A percentile compares a stretch with the other conserved stretches of the same genome.
phyloP scores from a whole-genome alignment of 2,329 filamentous ascomycete genomes.

The Claviceps sp. region DNA sequence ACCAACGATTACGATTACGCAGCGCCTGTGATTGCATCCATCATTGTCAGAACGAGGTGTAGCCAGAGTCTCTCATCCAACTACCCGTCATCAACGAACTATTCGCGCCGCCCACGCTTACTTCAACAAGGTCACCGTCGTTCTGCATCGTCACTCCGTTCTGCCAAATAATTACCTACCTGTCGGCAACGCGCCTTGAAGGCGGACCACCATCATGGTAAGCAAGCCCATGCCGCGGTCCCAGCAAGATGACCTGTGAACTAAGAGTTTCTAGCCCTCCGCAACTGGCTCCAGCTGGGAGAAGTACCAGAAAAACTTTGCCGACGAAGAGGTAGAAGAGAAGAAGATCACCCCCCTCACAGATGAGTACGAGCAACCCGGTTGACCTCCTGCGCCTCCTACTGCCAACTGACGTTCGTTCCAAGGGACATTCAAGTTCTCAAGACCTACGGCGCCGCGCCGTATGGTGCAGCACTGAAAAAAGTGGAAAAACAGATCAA shows the following conservation, averaged over 20 bases:
- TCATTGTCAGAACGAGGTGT: neutral
- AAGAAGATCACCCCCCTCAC: slow-evolving; percentile 98
- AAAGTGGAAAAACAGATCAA: slow-evolving; percentile 99
- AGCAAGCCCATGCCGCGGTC: slow-evolving; percentile 9
- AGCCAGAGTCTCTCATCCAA: neutral
- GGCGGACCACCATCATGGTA: slow-evolving; percentile 29
- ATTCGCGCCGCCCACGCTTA: neutral
- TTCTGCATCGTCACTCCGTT: neutral
- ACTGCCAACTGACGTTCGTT: slow-evolving; percentile 12
- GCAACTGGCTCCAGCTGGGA: slow-evolving; percentile 93
- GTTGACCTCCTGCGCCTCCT: neutral
- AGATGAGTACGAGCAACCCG: slow-evolving; percentile 63
- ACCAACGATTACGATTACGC: slow-evolving; percentile 18
- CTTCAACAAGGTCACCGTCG: too few species aligned
- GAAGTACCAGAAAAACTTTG: slow-evolving; percentile 96
- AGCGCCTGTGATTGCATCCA: too few species aligned
- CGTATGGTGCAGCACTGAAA: slow-evolving; percentile 86
- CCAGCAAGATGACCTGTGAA: slow-evolving; percentile 5
- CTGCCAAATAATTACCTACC: neutral
- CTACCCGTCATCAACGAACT: neutral
- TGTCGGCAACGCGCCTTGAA: slow-evolving; percentile 11
- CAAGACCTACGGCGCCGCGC: slow-evolving; percentile 95
- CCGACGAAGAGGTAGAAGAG: slow-evolving; percentile 92
- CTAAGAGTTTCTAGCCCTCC: slow-evolving; percentile 55
- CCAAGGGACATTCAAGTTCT: slow-evolving; percentile 93